Evolutionary conservation across 352 stramenopile species (phyloP), one percentile per base, ranked within the genome.

Genomic region (Phytopythium oedochilum): DNA sequence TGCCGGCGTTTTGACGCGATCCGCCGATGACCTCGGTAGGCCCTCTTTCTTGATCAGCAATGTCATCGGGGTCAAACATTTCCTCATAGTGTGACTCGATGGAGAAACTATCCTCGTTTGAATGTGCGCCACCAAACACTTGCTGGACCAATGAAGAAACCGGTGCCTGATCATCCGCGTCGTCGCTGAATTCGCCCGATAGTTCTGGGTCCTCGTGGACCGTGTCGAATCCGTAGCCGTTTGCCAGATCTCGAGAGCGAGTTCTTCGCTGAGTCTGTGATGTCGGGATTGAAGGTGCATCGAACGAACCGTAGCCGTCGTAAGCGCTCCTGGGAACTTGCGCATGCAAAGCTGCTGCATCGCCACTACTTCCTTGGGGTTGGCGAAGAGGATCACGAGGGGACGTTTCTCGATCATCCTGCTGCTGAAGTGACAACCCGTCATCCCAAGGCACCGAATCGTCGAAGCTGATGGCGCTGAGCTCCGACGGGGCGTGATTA

Each of bases 361-460:
- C 43, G 6, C 17, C 31, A 28, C 29, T 43, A 2, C 29, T 11
- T 43, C 11, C 31, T 6, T 14, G 20, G n/a, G 29, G 11, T 2
- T 12, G 46, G 29, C 28, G 10, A 28, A 45, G 39, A 25, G 12
- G 39, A 22, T 48, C 42, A 32, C 11, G 45, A 22, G n/a, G 26
- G 2, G 44, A 51, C 26, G 34, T 4, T 35, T 26, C 20, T 3
- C 11, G 23, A 32, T 12, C 49, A 62, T 69, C 26, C 26, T 59
- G 67, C 22, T 65, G 53, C 22, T 83, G 70, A 23, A 68, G 67
- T 1, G 75, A 70, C 45, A 85, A 63, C 2, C 71, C 66, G 39
- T 87, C 76, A 32, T 75, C 70, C 85, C 85, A 94, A 1, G 83
- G 71, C 50, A 85, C 78, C 26, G 85, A 92, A 61, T 94, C 83